Conservation (phyloP, 306 rosid genomes). For the Glycine tomentella region DNA sequence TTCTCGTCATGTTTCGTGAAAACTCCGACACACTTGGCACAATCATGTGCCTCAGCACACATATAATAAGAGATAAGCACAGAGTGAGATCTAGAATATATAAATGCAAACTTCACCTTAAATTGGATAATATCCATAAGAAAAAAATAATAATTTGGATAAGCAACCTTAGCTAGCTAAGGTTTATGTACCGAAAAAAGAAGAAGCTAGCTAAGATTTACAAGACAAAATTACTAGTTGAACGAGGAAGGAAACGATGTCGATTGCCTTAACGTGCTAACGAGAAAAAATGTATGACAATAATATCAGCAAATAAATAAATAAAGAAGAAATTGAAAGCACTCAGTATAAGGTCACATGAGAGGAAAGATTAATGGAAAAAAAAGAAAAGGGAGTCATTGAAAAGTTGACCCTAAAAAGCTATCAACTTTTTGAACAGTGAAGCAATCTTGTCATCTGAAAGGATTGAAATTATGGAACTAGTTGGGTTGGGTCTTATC, state of each 20-base stretch:
- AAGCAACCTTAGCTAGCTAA: background rate
- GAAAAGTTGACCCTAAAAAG: slow-evolving; percentile 34
- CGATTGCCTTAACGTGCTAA: background rate
- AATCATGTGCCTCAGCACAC: too few relatives aligned
- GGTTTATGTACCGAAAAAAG: too few relatives aligned
- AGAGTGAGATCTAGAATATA: too few relatives aligned
- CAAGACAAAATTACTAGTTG: background rate
- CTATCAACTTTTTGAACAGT: slow-evolving; percentile 15
- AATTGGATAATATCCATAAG: too few relatives aligned
- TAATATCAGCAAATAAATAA: background rate
- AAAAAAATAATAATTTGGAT: background rate
- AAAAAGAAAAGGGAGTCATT: slow-evolving; percentile 24
- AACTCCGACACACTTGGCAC: background rate
- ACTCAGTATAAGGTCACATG: background rate
- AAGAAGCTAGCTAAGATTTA: background rate
- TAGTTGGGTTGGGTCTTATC: slow-evolving; percentile 25
- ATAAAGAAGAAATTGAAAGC: background rate
- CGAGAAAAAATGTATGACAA: background rate
- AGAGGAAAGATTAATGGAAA: background rate
- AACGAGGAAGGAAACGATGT: background rate
- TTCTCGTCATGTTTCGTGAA: background rate
- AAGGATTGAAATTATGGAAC: slow-evolving; percentile 24
- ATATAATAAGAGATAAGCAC: too few relatives aligned
- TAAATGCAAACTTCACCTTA: too few relatives aligned
- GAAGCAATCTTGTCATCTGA: background rate